A percentile compares a stretch with the other conserved stretches of the same genome.
phyloP scores from a whole-genome alignment of 2,329 filamentous ascomycete genomes.

The Botrytis elliptica region DNA sequence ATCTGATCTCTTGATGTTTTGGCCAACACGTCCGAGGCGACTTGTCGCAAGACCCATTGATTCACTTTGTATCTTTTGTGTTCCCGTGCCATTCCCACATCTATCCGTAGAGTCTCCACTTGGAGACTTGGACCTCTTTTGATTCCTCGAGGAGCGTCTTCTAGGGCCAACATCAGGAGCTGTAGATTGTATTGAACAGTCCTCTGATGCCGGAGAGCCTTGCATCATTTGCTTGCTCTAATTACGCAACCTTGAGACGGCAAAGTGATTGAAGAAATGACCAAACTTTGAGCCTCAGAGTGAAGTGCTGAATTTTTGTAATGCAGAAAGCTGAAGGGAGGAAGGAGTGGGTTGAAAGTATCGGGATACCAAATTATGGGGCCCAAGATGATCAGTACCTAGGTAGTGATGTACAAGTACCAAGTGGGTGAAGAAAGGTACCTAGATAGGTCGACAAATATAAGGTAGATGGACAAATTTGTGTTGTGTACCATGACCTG shows the following conservation, averaged over 20 bases:
- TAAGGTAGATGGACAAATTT: background rate
- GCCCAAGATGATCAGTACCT: background rate
- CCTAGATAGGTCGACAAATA: background rate
- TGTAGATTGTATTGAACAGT: background rate
- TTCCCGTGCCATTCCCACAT: background rate
- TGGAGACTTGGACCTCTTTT: conserved; percentile 8
- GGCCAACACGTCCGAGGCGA: background rate
- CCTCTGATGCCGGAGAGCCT: background rate
- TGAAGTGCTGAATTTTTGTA: background rate
- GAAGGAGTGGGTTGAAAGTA: background rate
- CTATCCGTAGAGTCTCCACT: conserved; percentile 1
- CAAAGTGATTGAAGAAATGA: background rate
- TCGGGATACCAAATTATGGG: background rate
- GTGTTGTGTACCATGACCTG: background rate
- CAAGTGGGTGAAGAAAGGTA: background rate
- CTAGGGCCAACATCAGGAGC: conserved; percentile 4
- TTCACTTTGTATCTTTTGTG: background rate
- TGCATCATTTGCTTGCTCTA: conserved; percentile 2
- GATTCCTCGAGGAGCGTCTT: conserved; percentile 14
- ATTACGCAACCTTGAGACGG: background rate
- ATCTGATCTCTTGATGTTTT: background rate
- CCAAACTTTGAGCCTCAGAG: background rate
- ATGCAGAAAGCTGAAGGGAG: background rate
- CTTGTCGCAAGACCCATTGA: background rate
- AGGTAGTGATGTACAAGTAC: background rate